phyloP scores from a whole-genome alignment of 225 moss, liverwort and hornwort genomes.

The Physcomitrium patens region DNA sequence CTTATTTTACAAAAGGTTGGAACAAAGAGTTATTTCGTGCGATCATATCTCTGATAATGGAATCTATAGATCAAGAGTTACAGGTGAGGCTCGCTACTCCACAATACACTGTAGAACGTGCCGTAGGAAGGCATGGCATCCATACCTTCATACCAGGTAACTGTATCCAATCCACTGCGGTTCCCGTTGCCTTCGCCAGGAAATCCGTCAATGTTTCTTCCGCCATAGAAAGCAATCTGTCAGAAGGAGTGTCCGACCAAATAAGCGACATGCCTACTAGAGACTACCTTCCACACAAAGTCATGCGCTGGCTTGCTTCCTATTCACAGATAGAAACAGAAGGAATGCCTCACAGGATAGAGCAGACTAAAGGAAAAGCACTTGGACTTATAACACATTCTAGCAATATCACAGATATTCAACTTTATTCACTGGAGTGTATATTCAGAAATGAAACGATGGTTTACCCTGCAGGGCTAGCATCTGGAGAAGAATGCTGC shows the following conservation, averaged over 20 bases:
- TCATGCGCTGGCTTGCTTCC: background rate
- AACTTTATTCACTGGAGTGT: constrained; percentile 7
- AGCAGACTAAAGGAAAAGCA: constrained; percentile 10
- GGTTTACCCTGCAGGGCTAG: constrained; percentile 94
- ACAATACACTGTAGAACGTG: constrained; percentile 22
- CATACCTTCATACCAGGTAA: constrained; percentile 81
- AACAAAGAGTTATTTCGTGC: background rate
- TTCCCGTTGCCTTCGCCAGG: constrained; percentile 72
- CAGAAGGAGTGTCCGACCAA: constrained; percentile 19
- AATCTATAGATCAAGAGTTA: constrained; percentile 25
- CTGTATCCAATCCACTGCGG: constrained; percentile 78
- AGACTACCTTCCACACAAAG: constrained; percentile 7
- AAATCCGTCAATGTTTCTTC: constrained; percentile 69
- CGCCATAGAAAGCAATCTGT: constrained; percentile 64
- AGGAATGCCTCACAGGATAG: constrained; percentile 12
- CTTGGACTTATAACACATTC: constrained; percentile 18
- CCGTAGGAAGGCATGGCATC: constrained; percentile 25
- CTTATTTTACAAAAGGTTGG: too few relatives aligned
- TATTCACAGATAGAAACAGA: background rate
- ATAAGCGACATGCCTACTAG: constrained; percentile 1
- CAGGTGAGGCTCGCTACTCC: constrained; percentile 18
- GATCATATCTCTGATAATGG: background rate
- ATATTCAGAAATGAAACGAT: constrained; percentile 3
- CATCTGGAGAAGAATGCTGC: constrained; percentile 93
- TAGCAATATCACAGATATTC: constrained; percentile 14